Base-by-base conservation (phyloP, 2,329 filamentous ascomycete genomes). In the Aureobasidium sp. region DNA sequence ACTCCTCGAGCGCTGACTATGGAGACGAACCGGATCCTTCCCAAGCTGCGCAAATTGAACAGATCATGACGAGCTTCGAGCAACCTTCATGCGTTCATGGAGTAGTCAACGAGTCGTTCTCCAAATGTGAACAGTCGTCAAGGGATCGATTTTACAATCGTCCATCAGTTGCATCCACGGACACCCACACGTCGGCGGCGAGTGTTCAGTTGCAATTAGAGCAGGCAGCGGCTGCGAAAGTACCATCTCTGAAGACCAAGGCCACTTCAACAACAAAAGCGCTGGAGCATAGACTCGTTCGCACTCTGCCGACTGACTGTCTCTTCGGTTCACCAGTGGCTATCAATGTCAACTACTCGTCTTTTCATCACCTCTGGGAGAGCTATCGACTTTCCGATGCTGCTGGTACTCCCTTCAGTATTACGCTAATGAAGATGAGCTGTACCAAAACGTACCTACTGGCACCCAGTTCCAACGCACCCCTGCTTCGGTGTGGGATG, bases 361-460 rank as follows among this genome's bases (percentile, higher is more conserved):
- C 47, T 8, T 53, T 55, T n/a, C 29, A 33, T 47, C 35, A 42
- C 10, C 53, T 55, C 11, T 61, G 53, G 60, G 54, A 61, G 13
- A 58, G 35, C 23, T 51, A 58, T 25, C 33, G 60, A 27, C 27
- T 55, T 15, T 51, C 60, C 3, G 15, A 29, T n/a, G 31, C 53
- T 35, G 8, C 21, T 13, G 29, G 19, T 4, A n/a, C 2, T 4
- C 38, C 38, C 9, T 57, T 57, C 4, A 37, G 2, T 57, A 57
- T 21, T 37, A 46, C 6, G 17, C 40, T 3, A 11, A 40, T 19
- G 27, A 45, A 13, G 27, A 59, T 33, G 54, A 54, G 13, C 17
- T 62, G 6, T 38, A 42, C 13, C 4, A 17, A 5, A 37, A 62
- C 1, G n/a, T 50, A 19, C 23, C 57, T 15, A 5, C 45, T 17